Percentiles rank a stretch among this genome's conserved stretches.
Evolutionary conservation across 805 yeast genomes (phyloP).

Genomic region (Candida pseudoglaebosa): DNA sequence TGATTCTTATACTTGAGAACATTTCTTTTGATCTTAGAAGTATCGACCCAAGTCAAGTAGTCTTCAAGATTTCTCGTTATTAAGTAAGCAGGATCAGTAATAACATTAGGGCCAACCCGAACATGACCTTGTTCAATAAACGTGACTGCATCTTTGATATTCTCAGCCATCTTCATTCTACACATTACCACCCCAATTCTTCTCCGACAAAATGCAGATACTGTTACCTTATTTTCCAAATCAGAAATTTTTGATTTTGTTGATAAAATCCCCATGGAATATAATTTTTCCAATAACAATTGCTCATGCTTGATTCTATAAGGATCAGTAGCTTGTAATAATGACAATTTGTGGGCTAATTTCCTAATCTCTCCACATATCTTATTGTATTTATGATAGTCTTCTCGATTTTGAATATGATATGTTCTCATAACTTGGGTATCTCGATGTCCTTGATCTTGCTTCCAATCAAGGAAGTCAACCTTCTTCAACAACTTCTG

Average conservation of each 20-base stretch:
- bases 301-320: slow-evolving; percentile 86
- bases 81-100: slow-evolving; percentile 92
- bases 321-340: slow-evolving; percentile 84
- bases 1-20: slow-evolving; percentile 81
- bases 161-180: slow-evolving; percentile 89
- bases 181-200: slow-evolving; percentile 94
- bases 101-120: slow-evolving; percentile 92
- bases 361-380: slow-evolving; percentile 90
- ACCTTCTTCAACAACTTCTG: slow-evolving; percentile 91
- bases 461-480: slow-evolving; percentile 96
- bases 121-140: slow-evolving; percentile 97
- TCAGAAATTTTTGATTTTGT: slow-evolving; percentile 89
- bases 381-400: slow-evolving; percentile 89
- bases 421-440: slow-evolving; percentile 95
- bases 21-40: slow-evolving; percentile 86
- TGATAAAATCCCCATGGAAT: slow-evolving; percentile 81
- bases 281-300: slow-evolving; percentile 78
- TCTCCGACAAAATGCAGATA: slow-evolving; percentile 87
- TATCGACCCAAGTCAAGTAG: slow-evolving; percentile 96
- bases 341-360: slow-evolving; percentile 78
- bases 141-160: slow-evolving; percentile 81
- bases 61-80: slow-evolving; percentile 95
- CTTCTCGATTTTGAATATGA: slow-evolving; percentile 92
- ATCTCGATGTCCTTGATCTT: slow-evolving; percentile 91
- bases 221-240: slow-evolving; percentile 86